phyloP scores from a whole-genome alignment of 257 asterid species.

The Echium plantagineum region DNA sequence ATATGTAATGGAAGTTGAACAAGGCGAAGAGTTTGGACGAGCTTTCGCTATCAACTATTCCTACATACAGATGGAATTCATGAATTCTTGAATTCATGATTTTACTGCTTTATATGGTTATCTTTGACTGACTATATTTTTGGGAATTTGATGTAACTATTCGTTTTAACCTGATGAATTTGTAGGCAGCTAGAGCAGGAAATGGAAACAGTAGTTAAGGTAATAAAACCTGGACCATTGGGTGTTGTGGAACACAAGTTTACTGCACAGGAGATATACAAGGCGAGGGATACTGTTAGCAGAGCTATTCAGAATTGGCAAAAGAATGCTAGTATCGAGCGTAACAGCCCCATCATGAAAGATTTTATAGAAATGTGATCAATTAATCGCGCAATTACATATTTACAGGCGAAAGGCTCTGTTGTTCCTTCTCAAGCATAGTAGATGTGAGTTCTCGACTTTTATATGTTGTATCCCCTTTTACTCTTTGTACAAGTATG shows the following conservation, averaged over 20 bases:
- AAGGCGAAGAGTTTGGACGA: background rate
- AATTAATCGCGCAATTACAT: background rate
- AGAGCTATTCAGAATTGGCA: slow-evolving; percentile 69
- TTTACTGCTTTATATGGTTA: background rate
- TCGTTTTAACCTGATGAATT: slow-evolving; percentile 2
- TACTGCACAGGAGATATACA: slow-evolving; percentile 55
- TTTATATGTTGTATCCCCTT: background rate
- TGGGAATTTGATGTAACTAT: too few species aligned
- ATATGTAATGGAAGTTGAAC: background rate
- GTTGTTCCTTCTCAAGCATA: background rate
- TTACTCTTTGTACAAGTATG: background rate
- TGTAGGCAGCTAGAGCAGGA: slow-evolving; percentile 79
- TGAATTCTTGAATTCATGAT: background rate
- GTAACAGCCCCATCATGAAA: slow-evolving; percentile 54
- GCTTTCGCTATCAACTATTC: background rate
- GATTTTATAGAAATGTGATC: slow-evolving; percentile 41
- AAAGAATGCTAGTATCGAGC: slow-evolving; percentile 44
- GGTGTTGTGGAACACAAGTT: slow-evolving; percentile 90
- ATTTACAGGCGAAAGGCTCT: background rate
- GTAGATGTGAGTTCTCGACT: background rate
- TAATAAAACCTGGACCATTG: slow-evolving; percentile 85
- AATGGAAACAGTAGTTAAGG: slow-evolving; percentile 74
- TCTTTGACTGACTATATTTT: background rate
- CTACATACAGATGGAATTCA: background rate
- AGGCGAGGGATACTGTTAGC: slow-evolving; percentile 48